A percentile compares a stretch with the other conserved stretches of the same genome.
These are phyloP conservation scores for Castanea sativa DNA, from an alignment of 306 rosid genomes.

Conservation along the genomic window DNA sequence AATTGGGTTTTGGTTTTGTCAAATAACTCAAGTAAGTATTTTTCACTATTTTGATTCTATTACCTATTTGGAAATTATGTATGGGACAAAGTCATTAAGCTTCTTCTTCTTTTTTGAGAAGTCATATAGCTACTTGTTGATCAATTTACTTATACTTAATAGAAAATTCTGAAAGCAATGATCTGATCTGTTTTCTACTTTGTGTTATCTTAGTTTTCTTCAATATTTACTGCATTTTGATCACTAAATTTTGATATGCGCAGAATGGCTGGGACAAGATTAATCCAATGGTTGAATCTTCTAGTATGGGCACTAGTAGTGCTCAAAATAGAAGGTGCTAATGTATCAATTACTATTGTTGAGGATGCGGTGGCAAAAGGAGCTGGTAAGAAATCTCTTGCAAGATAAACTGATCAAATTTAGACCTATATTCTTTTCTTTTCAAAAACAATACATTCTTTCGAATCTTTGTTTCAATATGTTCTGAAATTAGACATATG, in stretches of 20 bases:
- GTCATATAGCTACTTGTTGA: not conserved
- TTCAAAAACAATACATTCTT: not conserved
- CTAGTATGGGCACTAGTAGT: slow-evolving; percentile 36
- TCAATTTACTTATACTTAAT: not conserved
- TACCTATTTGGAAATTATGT: not conserved
- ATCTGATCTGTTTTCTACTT: not conserved
- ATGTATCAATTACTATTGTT: slow-evolving; percentile 66
- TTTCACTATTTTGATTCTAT: not conserved
- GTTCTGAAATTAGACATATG: slow-evolving; percentile 17
- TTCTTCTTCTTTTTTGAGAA: too few species aligned
- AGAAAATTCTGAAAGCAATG: not conserved
- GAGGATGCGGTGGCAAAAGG: slow-evolving; percentile 67
- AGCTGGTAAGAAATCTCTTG: slow-evolving; percentile 62
- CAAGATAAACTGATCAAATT: not conserved
- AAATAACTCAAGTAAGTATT: not conserved
- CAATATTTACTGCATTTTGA: slow-evolving; percentile 6
- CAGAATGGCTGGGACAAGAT: slow-evolving; percentile 59
- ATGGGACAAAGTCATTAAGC: not conserved
- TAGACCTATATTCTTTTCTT: not conserved
- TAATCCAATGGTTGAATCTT: slow-evolving; percentile 46
- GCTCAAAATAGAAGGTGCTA: slow-evolving; percentile 45
- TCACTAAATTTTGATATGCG: slow-evolving; percentile 16
- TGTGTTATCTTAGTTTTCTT: slow-evolving; percentile 10
- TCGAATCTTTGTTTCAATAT: not conserved
- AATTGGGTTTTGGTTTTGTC: not conserved